Conservation (phyloP, 2,329 filamentous ascomycete genomes). For the Lachnellula occidentalis region DNA sequence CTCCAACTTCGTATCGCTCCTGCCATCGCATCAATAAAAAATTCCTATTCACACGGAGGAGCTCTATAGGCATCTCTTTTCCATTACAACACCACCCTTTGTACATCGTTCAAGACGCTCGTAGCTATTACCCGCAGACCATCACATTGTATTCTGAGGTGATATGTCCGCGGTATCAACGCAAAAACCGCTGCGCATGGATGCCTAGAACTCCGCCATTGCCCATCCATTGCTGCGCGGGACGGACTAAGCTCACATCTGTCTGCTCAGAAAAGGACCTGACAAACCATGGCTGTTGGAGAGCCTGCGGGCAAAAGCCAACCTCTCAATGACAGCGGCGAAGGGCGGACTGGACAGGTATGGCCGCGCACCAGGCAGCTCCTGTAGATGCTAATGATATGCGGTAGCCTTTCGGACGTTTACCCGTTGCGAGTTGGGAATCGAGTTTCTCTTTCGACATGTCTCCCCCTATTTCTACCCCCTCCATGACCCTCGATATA, state of each 20-base stretch:
- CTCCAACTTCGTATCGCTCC: no score
- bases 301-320: not conserved
- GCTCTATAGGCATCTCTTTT: no score
- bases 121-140: no score
- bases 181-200: not conserved
- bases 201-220: not conserved
- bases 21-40: no score
- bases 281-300: not conserved
- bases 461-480: not conserved
- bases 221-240: not conserved
- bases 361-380: not conserved
- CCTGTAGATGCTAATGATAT: not conserved
- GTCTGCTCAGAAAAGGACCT: not conserved
- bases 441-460: constrained; percentile 7
- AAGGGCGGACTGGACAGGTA: not conserved
- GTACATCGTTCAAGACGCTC: no score
- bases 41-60: no score
- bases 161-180: not conserved
- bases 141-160: not conserved
- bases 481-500: constrained; percentile 14
- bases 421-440: not conserved
- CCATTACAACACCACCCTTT: no score
- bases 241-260: not conserved
- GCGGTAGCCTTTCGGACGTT: not conserved
- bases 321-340: not conserved